phyloP scores from a whole-genome alignment of 768 basidiomycete species.

The Boletus vermiculosoides region DNA sequence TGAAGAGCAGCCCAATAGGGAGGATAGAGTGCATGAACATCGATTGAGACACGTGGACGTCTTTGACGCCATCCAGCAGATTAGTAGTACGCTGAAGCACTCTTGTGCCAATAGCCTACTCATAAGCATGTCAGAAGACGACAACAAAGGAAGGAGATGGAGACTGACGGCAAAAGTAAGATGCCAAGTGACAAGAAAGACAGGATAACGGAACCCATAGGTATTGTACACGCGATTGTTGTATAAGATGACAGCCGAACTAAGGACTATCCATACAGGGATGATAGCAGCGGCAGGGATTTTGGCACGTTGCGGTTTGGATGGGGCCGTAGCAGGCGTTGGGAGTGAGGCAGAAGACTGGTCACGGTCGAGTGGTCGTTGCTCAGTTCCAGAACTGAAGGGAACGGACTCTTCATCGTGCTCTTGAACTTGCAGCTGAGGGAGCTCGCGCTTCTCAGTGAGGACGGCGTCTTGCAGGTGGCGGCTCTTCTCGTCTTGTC shows the following conservation, averaged over 20 bases:
- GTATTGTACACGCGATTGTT: constrained; percentile 89
- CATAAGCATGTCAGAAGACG: constrained; percentile 1
- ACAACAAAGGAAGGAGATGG: not conserved
- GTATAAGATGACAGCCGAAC: constrained; percentile 91
- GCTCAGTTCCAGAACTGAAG: constrained; percentile 1
- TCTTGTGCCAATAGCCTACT: constrained; percentile 78
- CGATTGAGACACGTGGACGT: constrained; percentile 75
- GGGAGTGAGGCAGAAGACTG: constrained; percentile 42
- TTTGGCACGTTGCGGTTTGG: constrained; percentile 46
- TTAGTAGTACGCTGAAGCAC: constrained; percentile 78
- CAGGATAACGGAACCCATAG: constrained; percentile 83
- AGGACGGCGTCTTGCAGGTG: not conserved
- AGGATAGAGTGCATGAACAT: constrained; percentile 84
- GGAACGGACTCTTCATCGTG: constrained; percentile 11
- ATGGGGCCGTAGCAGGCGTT: constrained; percentile 50
- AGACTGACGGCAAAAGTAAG: constrained; percentile 59
- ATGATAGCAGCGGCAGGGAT: constrained; percentile 72
- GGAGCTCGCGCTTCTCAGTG: constrained; percentile 22
- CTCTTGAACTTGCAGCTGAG: constrained; percentile 20
- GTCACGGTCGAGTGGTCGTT: not conserved
- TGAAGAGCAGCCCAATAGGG: constrained; percentile 92
- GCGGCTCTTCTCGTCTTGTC: constrained; percentile 25
- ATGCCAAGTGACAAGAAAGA: constrained; percentile 92
- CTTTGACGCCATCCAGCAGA: constrained; percentile 75
- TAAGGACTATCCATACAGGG: constrained; percentile 90